Percentiles rank a stretch among this genome's conserved stretches.
These are phyloP conservation scores for Licmophora abbreviata DNA, from an alignment of 108 stramenopile species.

Conservation along the genomic window DNA sequence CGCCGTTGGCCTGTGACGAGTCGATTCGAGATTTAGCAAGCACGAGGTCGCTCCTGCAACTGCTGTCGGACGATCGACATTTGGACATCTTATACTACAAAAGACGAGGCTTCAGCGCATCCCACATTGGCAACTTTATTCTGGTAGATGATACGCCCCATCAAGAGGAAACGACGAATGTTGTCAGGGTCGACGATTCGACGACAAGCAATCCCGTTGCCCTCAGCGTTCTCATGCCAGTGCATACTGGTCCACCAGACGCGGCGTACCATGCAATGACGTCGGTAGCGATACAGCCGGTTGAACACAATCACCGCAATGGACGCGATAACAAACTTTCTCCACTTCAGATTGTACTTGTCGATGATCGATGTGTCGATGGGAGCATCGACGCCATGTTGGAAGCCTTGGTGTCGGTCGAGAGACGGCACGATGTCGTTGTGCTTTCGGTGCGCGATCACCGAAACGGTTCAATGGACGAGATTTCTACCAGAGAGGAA, in stretches of 20 bases:
- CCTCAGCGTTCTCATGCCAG: constrained; percentile 33
- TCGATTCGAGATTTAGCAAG: constrained; percentile 6
- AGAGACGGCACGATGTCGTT: constrained; percentile 4
- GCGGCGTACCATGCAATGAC: constrained; percentile 19
- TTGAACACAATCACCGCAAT: constrained; percentile 15
- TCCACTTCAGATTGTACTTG: constrained; percentile 33
- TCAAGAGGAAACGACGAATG: background rate
- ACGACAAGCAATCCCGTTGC: background rate
- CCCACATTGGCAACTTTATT: constrained; percentile 31
- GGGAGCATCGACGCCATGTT: constrained; percentile 32
- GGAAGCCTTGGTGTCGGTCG: background rate
- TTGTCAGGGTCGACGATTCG: no score
- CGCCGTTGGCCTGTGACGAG: constrained; percentile 24
- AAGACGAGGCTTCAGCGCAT: constrained; percentile 16
- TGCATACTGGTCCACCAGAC: constrained; percentile 21
- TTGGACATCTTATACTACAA: constrained; percentile 20
- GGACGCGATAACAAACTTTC: constrained; percentile 2
- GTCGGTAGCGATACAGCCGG: constrained; percentile 23
- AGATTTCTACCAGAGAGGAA: background rate
- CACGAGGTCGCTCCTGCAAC: constrained; percentile 11
- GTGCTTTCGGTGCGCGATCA: constrained; percentile 7
- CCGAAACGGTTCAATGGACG: background rate
- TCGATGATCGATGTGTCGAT: constrained; percentile 36
- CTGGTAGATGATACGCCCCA: background rate
- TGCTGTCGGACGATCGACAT: constrained; percentile 6